A percentile compares a stretch with the other conserved stretches of the same genome.
phyloP scores from a whole-genome alignment of 1,139 yeast genomes.

The Meyerozyma sp. region DNA sequence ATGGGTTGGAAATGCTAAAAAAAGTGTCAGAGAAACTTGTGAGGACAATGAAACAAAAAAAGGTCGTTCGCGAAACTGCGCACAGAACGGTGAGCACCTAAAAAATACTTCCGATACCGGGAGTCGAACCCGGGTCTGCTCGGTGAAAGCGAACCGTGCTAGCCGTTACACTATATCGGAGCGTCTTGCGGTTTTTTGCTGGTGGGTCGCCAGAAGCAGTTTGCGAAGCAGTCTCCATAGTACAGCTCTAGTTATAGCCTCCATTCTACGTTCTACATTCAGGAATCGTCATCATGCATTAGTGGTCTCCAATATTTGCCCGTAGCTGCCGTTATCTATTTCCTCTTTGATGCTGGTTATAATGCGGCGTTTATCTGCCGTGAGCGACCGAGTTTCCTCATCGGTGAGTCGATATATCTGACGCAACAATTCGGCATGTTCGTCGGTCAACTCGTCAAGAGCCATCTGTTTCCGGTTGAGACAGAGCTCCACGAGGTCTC shows the following conservation, averaged over 20 bases:
- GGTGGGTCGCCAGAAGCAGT: background rate
- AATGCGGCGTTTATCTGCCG: constrained; percentile 48
- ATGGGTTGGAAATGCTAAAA: background rate
- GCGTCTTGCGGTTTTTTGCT: background rate
- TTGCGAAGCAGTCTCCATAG: background rate
- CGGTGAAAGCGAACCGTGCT: constrained; percentile 83
- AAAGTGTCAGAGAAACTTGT: background rate
- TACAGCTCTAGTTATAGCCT: no score
- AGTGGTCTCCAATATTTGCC: constrained; percentile 13
- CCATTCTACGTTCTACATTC: no score
- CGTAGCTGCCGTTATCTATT: constrained; percentile 43
- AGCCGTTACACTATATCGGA: constrained; percentile 81
- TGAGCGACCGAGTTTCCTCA: constrained; percentile 56
- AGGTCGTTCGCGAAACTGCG: background rate
- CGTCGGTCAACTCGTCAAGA: constrained; percentile 41
- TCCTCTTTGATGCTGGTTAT: constrained; percentile 36
- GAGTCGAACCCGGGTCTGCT: constrained; percentile 82
- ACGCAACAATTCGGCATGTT: constrained; percentile 48
- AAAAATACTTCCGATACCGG: constrained; percentile 60
- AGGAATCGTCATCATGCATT: background rate
- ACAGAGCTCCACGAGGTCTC: constrained; percentile 46
- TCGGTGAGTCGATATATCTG: constrained; percentile 58
- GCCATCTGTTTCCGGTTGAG: constrained; percentile 28
- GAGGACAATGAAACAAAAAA: background rate
- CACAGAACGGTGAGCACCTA: no score